Percentiles rank a stretch among this genome's conserved stretches.
Conservation (phyloP, 2,329 filamentous ascomycete genomes). For the Pseudocercospora vitis region DNA sequence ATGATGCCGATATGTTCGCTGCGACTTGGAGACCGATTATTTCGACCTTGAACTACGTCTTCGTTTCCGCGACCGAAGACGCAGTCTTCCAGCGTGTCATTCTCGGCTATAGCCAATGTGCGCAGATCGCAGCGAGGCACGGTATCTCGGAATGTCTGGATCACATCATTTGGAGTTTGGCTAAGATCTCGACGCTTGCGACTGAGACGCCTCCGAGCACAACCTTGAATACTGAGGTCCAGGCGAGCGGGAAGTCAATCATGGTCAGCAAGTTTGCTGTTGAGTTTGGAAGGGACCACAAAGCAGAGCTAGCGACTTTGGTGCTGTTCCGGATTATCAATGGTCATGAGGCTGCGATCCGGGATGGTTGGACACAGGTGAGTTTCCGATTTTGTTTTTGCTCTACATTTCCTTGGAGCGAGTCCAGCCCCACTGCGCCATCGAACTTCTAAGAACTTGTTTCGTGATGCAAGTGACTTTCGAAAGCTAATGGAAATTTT, state of each 20-base stretch:
- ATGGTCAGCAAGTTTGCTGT: slow-evolving; percentile 99
- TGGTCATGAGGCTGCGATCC: slow-evolving; percentile 76
- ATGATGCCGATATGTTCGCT: slow-evolving; percentile 96
- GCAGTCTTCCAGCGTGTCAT: slow-evolving; percentile 92
- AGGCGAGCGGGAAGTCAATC: slow-evolving; percentile 79
- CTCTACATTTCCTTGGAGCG: not conserved
- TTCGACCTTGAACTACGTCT: slow-evolving; percentile 93
- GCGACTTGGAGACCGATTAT: slow-evolving; percentile 94
- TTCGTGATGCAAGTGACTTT: not conserved
- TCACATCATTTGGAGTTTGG: slow-evolving; percentile 85
- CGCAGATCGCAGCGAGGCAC: slow-evolving; percentile 85
- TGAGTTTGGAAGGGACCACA: slow-evolving; percentile 89
- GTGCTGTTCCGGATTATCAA: slow-evolving; percentile 92
- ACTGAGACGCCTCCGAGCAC: slow-evolving; percentile 77
- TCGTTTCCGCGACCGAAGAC: slow-evolving; percentile 97
- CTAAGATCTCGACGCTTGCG: slow-evolving; percentile 85
- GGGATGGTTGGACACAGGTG: slow-evolving; percentile 75
- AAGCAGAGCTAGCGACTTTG: slow-evolving; percentile 88
- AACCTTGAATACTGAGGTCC: slow-evolving; percentile 88
- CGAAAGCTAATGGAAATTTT: slow-evolving; percentile 42
- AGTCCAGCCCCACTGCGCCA: slow-evolving; percentile 1
- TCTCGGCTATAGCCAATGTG: slow-evolving; percentile 93
- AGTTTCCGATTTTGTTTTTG: slow-evolving; percentile 39
- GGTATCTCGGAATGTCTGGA: slow-evolving; percentile 82
- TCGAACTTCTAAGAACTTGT: not conserved